Conservation (phyloP, 768 basidiomycete species). For the Crucibulum laeve region DNA sequence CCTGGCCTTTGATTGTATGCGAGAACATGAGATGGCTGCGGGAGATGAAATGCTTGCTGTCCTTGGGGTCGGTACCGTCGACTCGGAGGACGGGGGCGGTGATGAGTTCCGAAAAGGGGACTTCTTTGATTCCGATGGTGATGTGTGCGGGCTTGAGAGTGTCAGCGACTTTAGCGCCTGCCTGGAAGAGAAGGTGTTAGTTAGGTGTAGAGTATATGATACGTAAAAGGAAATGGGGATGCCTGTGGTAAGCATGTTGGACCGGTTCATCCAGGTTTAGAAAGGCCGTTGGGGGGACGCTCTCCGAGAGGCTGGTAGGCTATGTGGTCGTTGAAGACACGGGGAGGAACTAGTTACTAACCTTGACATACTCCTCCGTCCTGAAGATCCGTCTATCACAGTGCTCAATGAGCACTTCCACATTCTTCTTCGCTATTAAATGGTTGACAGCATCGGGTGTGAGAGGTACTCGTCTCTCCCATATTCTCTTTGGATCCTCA, state of each 20-base stretch:
- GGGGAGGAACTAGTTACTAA: constrained; percentile 23
- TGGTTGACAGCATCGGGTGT: constrained; percentile 69
- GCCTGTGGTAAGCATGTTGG: not conserved
- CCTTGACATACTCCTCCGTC: constrained; percentile 60
- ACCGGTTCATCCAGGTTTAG: not conserved
- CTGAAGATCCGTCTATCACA: constrained; percentile 75
- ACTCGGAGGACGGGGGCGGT: constrained; percentile 15
- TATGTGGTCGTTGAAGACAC: constrained; percentile 3
- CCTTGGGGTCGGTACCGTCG: constrained; percentile 3
- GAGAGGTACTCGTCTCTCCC: constrained; percentile 84
- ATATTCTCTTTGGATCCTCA: constrained; percentile 77
- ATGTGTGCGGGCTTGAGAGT: constrained; percentile 66
- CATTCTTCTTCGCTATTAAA: constrained; percentile 50
- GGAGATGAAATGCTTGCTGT: constrained; percentile 17
- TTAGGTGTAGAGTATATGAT: not conserved
- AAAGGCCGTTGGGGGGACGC: not conserved
- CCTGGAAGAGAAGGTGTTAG: constrained; percentile 37
- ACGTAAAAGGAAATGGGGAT: not conserved
- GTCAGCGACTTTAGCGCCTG: constrained; percentile 64
- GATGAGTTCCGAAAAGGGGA: constrained; percentile 60
- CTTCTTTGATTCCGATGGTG: constrained; percentile 87
- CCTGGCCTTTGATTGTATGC: constrained; percentile 84
- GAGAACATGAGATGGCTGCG: constrained; percentile 90
- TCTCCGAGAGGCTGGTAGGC: not conserved
- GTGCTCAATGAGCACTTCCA: constrained; percentile 69